Percentiles rank a stretch among this genome's conserved stretches.
Evolutionary conservation across 495 filamentous ascomycete species (phyloP).

Genomic region (Margaritispora aquatica): DNA sequence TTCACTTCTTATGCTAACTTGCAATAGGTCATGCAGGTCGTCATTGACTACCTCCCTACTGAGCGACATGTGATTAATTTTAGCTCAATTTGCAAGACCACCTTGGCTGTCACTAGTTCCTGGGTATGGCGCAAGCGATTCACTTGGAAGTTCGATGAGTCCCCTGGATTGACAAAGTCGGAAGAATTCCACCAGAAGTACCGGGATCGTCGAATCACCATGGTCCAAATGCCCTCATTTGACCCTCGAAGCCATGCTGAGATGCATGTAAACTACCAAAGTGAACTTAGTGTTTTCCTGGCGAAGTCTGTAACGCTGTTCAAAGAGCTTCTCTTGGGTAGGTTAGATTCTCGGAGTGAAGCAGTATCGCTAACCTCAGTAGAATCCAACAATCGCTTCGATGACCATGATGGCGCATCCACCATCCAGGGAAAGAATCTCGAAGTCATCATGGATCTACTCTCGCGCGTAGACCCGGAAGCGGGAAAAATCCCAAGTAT

Average conservation of each 20-base stretch:
- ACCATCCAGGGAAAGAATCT: constrained; percentile 7
- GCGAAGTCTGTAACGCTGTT: constrained; percentile 6
- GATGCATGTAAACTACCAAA: too few species aligned
- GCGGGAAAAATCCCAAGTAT: constrained; percentile 9
- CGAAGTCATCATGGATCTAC: constrained; percentile 6
- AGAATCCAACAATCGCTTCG: constrained; percentile 12
- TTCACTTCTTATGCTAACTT: too few species aligned
- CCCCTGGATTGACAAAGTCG: not conserved
- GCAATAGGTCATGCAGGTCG: constrained; percentile 15
- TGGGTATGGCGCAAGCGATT: constrained; percentile 17
- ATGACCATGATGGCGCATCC: not conserved
- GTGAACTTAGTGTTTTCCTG: too few species aligned
- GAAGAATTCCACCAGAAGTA: constrained; percentile 5
- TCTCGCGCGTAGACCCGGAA: not conserved
- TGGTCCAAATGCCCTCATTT: constrained; percentile 6
- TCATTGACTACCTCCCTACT: constrained; percentile 7
- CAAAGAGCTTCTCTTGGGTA: constrained; percentile 12
- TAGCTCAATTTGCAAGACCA: constrained; percentile 3
- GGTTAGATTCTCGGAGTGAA: not conserved
- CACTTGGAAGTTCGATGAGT: constrained; percentile 7
- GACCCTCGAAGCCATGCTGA: not conserved
- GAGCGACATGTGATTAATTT: constrained; percentile 13
- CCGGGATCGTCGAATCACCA: not conserved
- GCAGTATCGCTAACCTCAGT: not conserved
- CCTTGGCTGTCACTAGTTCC: not conserved